Evolutionary conservation across 2,329 filamentous ascomycete genomes (phyloP).

Genomic region (Paecilomyces variotii): DNA sequence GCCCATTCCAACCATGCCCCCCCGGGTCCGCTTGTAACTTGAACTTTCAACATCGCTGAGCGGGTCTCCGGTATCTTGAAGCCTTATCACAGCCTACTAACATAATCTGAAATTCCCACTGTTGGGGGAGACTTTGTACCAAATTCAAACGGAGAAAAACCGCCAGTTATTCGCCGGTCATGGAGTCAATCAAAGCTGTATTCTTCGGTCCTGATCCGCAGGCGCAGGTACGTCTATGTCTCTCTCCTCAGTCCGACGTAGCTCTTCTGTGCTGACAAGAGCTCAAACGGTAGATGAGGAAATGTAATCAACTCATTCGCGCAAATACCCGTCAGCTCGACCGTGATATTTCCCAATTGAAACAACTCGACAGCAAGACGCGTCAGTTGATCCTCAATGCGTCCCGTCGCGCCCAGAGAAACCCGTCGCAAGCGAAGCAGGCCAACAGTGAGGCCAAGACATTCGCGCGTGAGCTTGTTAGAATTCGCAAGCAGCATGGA

Average conservation of each 20-base stretch:
- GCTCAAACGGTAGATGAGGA: slow-evolving; percentile 60
- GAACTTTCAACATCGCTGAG: not conserved
- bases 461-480: slow-evolving; percentile 81
- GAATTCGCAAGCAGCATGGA: slow-evolving; percentile 64
- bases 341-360: slow-evolving; percentile 76
- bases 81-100: not conserved
- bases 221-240: slow-evolving; percentile 63
- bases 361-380: slow-evolving; percentile 72
- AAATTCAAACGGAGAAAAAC: not conserved
- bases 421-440: slow-evolving; percentile 69
- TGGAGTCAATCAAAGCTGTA: slow-evolving; percentile 81
- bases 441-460: slow-evolving; percentile 75
- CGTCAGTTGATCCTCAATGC: slow-evolving; percentile 77
- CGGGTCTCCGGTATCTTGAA: not conserved
- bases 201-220: slow-evolving; percentile 91
- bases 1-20: not conserved
- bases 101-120: not conserved
- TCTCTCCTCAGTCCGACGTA: not conserved
- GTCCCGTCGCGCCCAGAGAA: slow-evolving; percentile 70
- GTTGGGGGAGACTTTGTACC: not conserved
- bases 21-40: not conserved
- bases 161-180: slow-evolving; percentile 32
- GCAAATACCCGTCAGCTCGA: slow-evolving; percentile 89
- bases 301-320: slow-evolving; percentile 87
- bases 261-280: not conserved